Evolutionary conservation across 2,329 filamentous ascomycete genomes (phyloP).

Genomic region (Aspergillus carbonarius): DNA sequence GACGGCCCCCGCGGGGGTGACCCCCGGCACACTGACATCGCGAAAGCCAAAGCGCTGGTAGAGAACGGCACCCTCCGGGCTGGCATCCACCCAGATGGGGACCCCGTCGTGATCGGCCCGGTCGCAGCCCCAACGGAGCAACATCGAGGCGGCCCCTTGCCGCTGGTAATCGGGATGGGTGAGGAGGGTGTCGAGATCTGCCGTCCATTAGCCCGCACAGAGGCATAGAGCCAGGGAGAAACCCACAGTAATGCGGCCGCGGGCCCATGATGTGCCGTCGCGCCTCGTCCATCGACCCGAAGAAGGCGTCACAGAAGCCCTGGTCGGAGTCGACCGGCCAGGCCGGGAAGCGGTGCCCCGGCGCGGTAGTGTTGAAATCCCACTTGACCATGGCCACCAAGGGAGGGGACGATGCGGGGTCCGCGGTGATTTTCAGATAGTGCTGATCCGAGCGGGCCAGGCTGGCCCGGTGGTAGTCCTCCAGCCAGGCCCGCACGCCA

Average conservation of each 20-base stretch:
- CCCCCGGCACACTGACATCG: slow-evolving; percentile 1
- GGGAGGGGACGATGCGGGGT: not conserved
- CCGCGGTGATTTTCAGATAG: not conserved
- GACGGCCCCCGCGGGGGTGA: not conserved
- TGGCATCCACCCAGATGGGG: slow-evolving; percentile 7
- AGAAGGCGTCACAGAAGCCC: not conserved
- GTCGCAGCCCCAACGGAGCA: slow-evolving; percentile 15
- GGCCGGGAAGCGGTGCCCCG: not conserved
- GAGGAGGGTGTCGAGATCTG: slow-evolving; percentile 1
- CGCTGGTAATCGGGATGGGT: slow-evolving; percentile 21
- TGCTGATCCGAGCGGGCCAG: not conserved
- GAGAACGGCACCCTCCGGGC: not conserved
- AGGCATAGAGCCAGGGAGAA: not conserved
- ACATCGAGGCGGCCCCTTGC: slow-evolving; percentile 13
- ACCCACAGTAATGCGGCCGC: not conserved
- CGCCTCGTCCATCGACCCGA: not conserved
- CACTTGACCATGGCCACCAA: not conserved
- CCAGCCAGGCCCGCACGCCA: not conserved
- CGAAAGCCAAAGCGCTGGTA: slow-evolving; percentile 8
- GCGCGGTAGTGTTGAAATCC: not conserved
- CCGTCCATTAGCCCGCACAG: not conserved
- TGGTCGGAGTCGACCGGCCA: not conserved
- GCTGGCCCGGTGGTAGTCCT: not conserved
- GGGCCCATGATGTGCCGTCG: not conserved
- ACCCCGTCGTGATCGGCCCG: slow-evolving; percentile 5